Base-by-base conservation (phyloP, 1,284 basidiomycete genomes). In the Pseudozyma tsukubaensis region DNA sequence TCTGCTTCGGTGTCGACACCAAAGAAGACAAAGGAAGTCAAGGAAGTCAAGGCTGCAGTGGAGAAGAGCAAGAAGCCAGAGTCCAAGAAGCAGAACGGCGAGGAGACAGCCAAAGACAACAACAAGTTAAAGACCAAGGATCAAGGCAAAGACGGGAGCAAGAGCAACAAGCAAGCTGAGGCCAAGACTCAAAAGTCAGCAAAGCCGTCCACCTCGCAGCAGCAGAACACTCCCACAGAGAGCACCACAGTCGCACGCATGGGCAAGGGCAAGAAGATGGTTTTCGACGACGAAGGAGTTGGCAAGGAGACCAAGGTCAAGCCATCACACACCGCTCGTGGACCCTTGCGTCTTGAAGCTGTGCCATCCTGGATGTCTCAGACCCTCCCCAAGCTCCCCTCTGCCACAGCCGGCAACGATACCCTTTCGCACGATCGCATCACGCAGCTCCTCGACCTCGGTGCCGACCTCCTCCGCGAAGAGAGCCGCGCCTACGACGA, bases 401-500 rank as follows among this genome's bases (percentile, higher is more conserved):
- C 66, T n/a, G 19, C 49, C 36, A 57, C 32, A 14, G n/a, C 13
- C 16, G 32, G 8, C 47, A 53, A 32, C 37, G 42, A 64, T 16
- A 4, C 53, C 16, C 60, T 69, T 2, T 45, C 67, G 19, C 63
- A 67, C 48, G 76, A 74, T 5, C 56, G 63, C 32, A 70, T 83
- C 63, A 59, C 70, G 0, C 51, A 72, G 12, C 70, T 84, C 13
- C 77, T 80, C 51, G 58, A 75, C 16, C 50, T 75, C 21, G 82
- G 77, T 21, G 57, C 66, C 16, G 59, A 76, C 35, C 66, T 76
- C 18, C 42, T 84, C 14, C 66, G 72, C 18, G 49, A 68, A n/a
- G 82, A 84, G 51, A 74, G 76, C 48, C 65, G 52, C 29, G 72
- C 65, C 7, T 84, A 83, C 63, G 63, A 68, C 37, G 59, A 74